These are phyloP conservation scores for Coemansia sp. DNA, from an alignment of 192 early-diverging fungal genomes.

Conservation along the genomic window DNA sequence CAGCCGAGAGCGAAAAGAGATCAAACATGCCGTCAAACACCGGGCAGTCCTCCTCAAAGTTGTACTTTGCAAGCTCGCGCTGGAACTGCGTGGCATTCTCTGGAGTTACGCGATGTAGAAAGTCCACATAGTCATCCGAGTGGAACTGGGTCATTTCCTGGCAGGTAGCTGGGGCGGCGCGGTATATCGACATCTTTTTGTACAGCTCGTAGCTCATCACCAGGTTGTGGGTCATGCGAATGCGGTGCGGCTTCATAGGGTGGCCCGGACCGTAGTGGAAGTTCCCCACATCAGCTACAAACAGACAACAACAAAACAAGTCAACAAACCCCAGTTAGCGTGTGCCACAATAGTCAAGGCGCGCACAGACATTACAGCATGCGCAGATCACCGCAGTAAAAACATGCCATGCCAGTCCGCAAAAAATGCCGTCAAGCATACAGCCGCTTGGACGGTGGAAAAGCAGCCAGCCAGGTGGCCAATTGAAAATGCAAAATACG, in stretches of 20 bases:
- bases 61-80: constrained; percentile 69
- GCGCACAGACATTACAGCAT: constrained; percentile 11
- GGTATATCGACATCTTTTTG: constrained; percentile 87
- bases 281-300: constrained; percentile 65
- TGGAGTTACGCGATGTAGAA: constrained; percentile 78
- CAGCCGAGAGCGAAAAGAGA: constrained; percentile 87
- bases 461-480: background rate
- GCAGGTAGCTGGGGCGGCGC: constrained; percentile 79
- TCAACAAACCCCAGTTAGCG: background rate
- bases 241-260: constrained; percentile 97
- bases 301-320: background rate
- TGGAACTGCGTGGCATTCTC: constrained; percentile 69
- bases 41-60: constrained; percentile 97
- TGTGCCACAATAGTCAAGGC: constrained; percentile 4
- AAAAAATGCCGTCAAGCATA: background rate
- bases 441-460: too few species aligned
- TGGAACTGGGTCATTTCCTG: constrained; percentile 97
- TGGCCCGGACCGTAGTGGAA: constrained; percentile 94
- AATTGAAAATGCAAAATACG: constrained; percentile 8
- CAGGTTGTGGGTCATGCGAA: constrained; percentile 94
- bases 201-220: constrained; percentile 95
- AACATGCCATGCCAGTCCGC: background rate
- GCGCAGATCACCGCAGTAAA: background rate
- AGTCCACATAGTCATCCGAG: constrained; percentile 93
- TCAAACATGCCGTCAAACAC: constrained; percentile 97